Evolutionary conservation across 1,284 basidiomycete genomes (phyloP).

Genomic region (Cutaneotrichosporon arboriforme): DNA sequence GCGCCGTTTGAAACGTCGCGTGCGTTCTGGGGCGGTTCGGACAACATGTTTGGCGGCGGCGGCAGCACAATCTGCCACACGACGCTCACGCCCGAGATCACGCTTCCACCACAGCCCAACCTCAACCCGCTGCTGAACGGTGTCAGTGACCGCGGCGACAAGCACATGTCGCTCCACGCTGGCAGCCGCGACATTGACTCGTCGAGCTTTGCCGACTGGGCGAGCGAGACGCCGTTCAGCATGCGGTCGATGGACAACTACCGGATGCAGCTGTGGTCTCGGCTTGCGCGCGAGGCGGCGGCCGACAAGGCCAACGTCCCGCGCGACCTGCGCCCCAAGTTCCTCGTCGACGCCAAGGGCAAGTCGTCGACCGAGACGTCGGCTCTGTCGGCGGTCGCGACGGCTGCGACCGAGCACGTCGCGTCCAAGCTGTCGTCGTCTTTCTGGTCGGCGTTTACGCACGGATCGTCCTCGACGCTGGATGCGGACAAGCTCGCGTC

Average conservation of each 20-base stretch:
- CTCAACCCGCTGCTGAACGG: constrained; percentile 69
- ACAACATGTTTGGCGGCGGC: constrained; percentile 52
- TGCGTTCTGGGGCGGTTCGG: constrained; percentile 62
- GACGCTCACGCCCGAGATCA: constrained; percentile 63
- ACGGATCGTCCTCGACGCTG: constrained; percentile 21
- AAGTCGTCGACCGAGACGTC: constrained; percentile 4
- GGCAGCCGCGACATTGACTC: constrained; percentile 51
- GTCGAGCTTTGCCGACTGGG: constrained; percentile 57
- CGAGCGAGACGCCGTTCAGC: constrained; percentile 70
- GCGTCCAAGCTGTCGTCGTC: constrained; percentile 44
- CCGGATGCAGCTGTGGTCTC: constrained; percentile 80
- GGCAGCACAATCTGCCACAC: constrained; percentile 81
- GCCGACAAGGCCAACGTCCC: constrained; percentile 39
- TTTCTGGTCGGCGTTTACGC: constrained; percentile 49
- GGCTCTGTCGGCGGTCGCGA: constrained; percentile 10
- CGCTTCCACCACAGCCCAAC: constrained; percentile 54
- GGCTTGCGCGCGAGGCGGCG: constrained; percentile 58
- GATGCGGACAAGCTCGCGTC: constrained; percentile 48
- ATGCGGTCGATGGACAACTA: constrained; percentile 75
- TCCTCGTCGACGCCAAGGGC: constrained; percentile 32
- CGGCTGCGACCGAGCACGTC: constrained; percentile 40
- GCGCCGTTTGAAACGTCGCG: constrained; percentile 46
- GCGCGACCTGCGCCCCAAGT: constrained; percentile 44
- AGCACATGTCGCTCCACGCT: constrained; percentile 22
- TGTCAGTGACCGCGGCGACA: constrained; percentile 1